phyloP scores from a whole-genome alignment of 2,329 filamentous ascomycete species.

The Fusarium pilosicola region DNA sequence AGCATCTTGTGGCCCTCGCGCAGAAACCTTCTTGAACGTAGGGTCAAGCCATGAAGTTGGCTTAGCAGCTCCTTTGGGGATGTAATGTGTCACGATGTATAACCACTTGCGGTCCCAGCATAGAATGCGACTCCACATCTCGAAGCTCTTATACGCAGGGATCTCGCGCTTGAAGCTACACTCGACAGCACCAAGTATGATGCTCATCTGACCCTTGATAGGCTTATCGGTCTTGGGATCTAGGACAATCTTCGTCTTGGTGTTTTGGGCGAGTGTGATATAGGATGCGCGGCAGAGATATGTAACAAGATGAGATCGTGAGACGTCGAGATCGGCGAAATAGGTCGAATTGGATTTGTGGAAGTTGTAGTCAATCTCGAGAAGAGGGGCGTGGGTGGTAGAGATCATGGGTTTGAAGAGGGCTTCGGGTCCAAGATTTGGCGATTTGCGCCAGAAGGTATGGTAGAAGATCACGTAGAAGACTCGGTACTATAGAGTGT shows the following conservation, averaged over 20 bases:
- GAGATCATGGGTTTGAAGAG: slow-evolving; percentile 79
- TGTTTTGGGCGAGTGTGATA: slow-evolving; percentile 61
- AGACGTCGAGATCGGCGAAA: slow-evolving; percentile 86
- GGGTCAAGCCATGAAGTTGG: slow-evolving; percentile 64
- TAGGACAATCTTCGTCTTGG: slow-evolving; percentile 59
- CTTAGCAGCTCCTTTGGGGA: slow-evolving; percentile 68
- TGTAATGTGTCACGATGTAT: slow-evolving; percentile 79
- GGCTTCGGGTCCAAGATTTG: slow-evolving; percentile 65
- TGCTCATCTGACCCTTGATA: slow-evolving; percentile 64
- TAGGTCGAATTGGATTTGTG: slow-evolving; percentile 89
- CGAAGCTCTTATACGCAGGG: slow-evolving; percentile 72
- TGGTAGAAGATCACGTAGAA: slow-evolving; percentile 67
- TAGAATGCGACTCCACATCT: slow-evolving; percentile 77
- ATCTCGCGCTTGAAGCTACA: slow-evolving; percentile 82
- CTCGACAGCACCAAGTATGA: slow-evolving; percentile 77
- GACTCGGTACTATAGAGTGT: slow-evolving; percentile 61
- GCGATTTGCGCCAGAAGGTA: slow-evolving; percentile 59
- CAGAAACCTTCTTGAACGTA: slow-evolving; percentile 54
- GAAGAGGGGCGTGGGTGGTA: slow-evolving; percentile 71
- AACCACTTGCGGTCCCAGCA: slow-evolving; percentile 86
- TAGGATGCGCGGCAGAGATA: slow-evolving; percentile 71
- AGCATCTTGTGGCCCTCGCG: slow-evolving; percentile 51
- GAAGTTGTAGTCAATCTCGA: slow-evolving; percentile 88
- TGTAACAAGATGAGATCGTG: slow-evolving; percentile 82
- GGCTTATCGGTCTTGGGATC: slow-evolving; percentile 60